phyloP scores from a whole-genome alignment of 306 rosid genomes.

The Vicia sativa region DNA sequence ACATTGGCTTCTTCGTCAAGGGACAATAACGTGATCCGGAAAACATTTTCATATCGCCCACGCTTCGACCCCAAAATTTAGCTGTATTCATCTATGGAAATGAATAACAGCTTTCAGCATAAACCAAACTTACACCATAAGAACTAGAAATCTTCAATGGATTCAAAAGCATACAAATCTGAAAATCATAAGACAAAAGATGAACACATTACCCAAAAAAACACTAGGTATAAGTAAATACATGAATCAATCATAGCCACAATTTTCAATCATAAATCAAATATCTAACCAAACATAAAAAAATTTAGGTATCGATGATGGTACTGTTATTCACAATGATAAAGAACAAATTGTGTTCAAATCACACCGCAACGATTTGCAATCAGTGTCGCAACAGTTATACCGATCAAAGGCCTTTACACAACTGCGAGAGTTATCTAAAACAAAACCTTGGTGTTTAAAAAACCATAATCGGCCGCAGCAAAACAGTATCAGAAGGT shows the following conservation, averaged over 20 bases:
- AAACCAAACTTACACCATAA: constrained; percentile 8
- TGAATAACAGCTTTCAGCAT: constrained; percentile 38
- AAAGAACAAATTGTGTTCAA: too few species aligned
- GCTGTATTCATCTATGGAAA: constrained; percentile 64
- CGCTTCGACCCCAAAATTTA: constrained; percentile 59
- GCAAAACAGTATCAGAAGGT: too few species aligned
- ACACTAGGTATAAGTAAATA: background rate
- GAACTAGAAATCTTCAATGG: constrained; percentile 32
- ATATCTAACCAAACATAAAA: constrained; percentile 9
- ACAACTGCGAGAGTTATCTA: too few species aligned
- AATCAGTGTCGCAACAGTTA: too few species aligned
- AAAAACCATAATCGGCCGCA: too few species aligned
- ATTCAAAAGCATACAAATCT: constrained; percentile 34
- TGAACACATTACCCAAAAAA: constrained; percentile 16
- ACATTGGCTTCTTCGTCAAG: constrained; percentile 72
- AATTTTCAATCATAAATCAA: background rate
- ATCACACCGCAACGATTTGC: too few species aligned
- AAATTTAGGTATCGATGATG: background rate
- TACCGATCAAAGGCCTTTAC: too few species aligned
- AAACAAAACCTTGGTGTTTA: too few species aligned
- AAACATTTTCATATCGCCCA: constrained; percentile 73
- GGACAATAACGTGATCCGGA: constrained; percentile 80
- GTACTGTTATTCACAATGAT: too few species aligned
- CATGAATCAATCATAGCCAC: background rate
- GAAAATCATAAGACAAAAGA: constrained; percentile 37